Conservation (phyloP, 768 basidiomycete genomes). For the Boletellus sp. region DNA sequence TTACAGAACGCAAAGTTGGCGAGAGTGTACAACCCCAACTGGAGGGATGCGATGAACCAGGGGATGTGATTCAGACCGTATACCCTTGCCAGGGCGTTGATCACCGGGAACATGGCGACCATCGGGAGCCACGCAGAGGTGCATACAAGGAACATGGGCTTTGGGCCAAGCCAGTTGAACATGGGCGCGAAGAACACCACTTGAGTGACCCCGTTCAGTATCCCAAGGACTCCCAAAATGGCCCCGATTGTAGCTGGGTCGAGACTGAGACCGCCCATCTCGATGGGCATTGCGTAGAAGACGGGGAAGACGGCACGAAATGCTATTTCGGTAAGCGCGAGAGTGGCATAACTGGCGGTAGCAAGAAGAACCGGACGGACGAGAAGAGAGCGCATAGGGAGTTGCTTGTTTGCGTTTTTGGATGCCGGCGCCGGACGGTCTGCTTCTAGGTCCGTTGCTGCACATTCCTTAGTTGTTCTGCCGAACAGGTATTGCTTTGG, state of each 20-base stretch:
- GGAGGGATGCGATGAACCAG: constrained; percentile 49
- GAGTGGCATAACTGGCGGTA: constrained; percentile 55
- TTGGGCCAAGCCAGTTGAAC: constrained; percentile 56
- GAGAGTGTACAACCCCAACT: constrained; percentile 44
- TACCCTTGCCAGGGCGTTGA: constrained; percentile 34
- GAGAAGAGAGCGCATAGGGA: constrained; percentile 49
- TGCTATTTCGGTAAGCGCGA: constrained; percentile 62
- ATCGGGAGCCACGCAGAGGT: constrained; percentile 47
- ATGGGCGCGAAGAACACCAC: constrained; percentile 57
- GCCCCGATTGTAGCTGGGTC: constrained; percentile 30
- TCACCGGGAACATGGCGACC: constrained; percentile 40
- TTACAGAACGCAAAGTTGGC: constrained; percentile 53
- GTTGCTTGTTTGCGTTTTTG: constrained; percentile 21
- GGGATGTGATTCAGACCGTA: constrained; percentile 41
- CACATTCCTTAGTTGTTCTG: not conserved
- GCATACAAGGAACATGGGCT: constrained; percentile 50
- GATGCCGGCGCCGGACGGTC: not conserved
- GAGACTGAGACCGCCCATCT: constrained; percentile 28
- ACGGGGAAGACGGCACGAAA: constrained; percentile 44
- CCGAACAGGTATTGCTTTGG: constrained; percentile 17
- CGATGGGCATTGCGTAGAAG: constrained; percentile 30
- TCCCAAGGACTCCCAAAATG: constrained; percentile 24
- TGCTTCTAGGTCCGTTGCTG: not conserved
- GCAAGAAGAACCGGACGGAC: constrained; percentile 51
- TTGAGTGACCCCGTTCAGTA: constrained; percentile 45